Evolutionary conservation across 2,329 filamentous ascomycete genomes (phyloP).

Genomic region (Trichophyton benhamiae): DNA sequence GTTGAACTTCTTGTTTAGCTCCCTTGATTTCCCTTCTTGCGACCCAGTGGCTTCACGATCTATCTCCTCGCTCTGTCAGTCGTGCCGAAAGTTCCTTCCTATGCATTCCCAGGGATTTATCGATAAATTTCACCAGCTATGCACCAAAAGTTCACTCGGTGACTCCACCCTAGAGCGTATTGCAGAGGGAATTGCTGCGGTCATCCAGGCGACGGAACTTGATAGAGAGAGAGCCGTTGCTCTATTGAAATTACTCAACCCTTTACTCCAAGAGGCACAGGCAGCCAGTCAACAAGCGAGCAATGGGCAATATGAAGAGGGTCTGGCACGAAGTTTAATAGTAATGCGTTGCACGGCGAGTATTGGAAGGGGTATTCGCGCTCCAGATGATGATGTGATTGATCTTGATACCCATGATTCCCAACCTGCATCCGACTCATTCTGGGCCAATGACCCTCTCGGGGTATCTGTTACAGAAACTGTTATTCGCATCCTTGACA

Average conservation of each 20-base stretch:
- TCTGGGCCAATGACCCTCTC: conserved; percentile 26
- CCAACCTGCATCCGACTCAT: conserved; percentile 23
- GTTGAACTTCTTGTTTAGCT: conserved; percentile 35
- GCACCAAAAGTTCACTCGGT: conserved; percentile 26
- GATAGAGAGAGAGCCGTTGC: conserved; percentile 31
- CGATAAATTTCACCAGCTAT: conserved; percentile 29
- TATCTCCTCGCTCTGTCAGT: conserved; percentile 33
- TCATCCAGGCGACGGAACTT: conserved; percentile 30
- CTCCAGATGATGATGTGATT: conserved; percentile 26
- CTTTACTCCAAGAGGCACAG: conserved; percentile 26
- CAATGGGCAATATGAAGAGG: conserved; percentile 23
- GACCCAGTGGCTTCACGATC: conserved; percentile 33
- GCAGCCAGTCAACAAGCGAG: conserved; percentile 23
- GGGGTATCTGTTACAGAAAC: conserved; percentile 23
- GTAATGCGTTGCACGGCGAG: conserved; percentile 31
- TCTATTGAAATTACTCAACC: conserved; percentile 27
- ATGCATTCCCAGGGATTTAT: conserved; percentile 33
- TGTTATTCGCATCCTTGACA: conserved; percentile 31
- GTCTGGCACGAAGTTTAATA: conserved; percentile 24
- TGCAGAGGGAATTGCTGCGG: conserved; percentile 33
- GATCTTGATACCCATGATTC: conserved; percentile 21
- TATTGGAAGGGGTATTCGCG: conserved; percentile 30
- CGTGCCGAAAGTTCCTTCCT: conserved; percentile 30
- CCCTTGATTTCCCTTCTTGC: conserved; percentile 30
- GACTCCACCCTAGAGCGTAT: conserved; percentile 31